Base-by-base conservation (phyloP, 2,329 filamentous ascomycete species). In the Rhynchosporium secalis region DNA sequence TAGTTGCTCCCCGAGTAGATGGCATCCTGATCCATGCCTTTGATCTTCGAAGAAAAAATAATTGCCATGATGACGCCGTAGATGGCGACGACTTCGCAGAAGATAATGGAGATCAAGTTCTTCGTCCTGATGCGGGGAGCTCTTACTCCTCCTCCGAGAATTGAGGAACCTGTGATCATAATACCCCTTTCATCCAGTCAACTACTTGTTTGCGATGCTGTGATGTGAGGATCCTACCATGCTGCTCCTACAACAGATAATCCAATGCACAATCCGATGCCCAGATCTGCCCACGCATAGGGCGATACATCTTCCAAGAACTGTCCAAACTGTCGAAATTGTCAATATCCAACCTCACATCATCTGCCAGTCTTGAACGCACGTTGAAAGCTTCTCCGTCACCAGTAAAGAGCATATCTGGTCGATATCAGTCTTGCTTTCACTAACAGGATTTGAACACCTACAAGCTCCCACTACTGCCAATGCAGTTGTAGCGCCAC, bases 41-140 rank as follows among this genome's bases (percentile, higher is more conserved):
- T 83, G 71, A 99, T 80, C 78, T 97, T 96, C 65, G 93, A 85
- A 49, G 93, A 96, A 81, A 98, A 98, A 73, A 99, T 90, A 76
- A 99, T 99, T 72, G 93, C 90, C 92, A 99, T 99, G 80, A 99
- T 99, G 78, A 99, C 94, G 72, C 96, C 96, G 83, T 99, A 99
- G 78, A 99, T 99, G 78, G 95, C 95, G 73, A 99, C 95, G 74
- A 99, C 95, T 80, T 99, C 95, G 82, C 95, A 99, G 81, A 99
- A 99, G 80, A 99, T 98, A 78, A 99, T 99, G 73, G 94, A 98
- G 76, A 99, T 98, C 74, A 99, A 79, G 83, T 99, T 99, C 87
- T 99, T 99, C 67, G 95, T 99, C 76, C 95, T 91, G 79, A 99
- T 99, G 72, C 95, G 90, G 43, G 96, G 96, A 51, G 95, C 94